phyloP scores from a whole-genome alignment of 129 eudicot species.

The Tagetes patula region DNA sequence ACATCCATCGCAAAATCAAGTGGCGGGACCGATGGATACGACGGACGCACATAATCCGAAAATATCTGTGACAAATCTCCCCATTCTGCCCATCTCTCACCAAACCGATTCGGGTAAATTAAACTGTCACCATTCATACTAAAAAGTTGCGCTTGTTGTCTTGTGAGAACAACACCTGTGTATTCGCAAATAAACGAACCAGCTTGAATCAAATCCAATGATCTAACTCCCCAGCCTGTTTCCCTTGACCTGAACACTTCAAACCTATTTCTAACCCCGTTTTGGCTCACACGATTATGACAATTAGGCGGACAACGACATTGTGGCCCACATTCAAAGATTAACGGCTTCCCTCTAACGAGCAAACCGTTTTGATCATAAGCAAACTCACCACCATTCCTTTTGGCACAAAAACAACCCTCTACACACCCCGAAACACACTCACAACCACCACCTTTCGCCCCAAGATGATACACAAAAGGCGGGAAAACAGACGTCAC shows the following conservation, averaged over 20 bases:
- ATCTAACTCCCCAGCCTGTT: constrained; percentile 81
- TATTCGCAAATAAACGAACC: constrained; percentile 48
- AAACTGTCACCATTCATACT: constrained; percentile 49
- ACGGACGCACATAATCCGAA: constrained; percentile 55
- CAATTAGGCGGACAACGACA: constrained; percentile 69
- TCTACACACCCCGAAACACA: constrained; percentile 59
- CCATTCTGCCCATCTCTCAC: constrained; percentile 82
- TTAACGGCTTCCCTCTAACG: constrained; percentile 55
- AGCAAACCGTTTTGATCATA: constrained; percentile 58
- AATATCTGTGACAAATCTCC: constrained; percentile 67
- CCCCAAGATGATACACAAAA: constrained; percentile 41
- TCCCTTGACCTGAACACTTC: constrained; percentile 76
- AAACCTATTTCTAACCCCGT: constrained; percentile 53
- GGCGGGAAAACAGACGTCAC: constrained; percentile 58
- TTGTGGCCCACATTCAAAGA: constrained; percentile 72
- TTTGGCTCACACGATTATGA: constrained; percentile 65
- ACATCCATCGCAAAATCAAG: constrained; percentile 84
- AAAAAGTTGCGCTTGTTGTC: constrained; percentile 49
- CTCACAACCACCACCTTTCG: constrained; percentile 46
- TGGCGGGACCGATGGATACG: constrained; percentile 60
- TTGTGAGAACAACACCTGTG: constrained; percentile 49
- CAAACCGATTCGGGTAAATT: constrained; percentile 70
- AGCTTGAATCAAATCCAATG: constrained; percentile 58
- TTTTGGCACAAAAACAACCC: constrained; percentile 57
- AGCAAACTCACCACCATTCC: constrained; percentile 67